Conservation (phyloP, 345 rosid species). For the Cardiospermum halicacabum region DNA sequence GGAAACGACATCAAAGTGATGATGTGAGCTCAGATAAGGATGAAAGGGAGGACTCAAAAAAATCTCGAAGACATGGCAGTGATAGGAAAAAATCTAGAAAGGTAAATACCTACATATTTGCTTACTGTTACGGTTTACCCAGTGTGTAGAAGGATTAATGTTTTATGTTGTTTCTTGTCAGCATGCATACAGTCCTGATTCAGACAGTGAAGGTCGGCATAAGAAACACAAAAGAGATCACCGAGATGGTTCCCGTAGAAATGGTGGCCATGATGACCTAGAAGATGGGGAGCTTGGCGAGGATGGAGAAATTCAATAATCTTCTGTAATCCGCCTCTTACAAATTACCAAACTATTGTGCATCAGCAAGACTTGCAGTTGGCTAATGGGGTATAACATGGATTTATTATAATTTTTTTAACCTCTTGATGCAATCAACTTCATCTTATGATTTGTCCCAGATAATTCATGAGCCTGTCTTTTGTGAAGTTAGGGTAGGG, state of each 20-base stretch:
- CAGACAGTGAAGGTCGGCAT: slow-evolving; percentile 73
- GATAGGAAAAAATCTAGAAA: slow-evolving; percentile 91
- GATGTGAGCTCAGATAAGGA: slow-evolving; percentile 82
- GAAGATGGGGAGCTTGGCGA: slow-evolving; percentile 97
- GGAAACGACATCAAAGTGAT: slow-evolving; percentile 76
- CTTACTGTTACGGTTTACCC: not conserved
- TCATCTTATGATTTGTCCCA: not conserved
- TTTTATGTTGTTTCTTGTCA: slow-evolving; percentile 27
- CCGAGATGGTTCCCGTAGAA: slow-evolving; percentile 59
- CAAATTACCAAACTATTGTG: slow-evolving; percentile 6
- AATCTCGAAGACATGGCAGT: slow-evolving; percentile 71
- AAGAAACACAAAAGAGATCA: slow-evolving; percentile 77
- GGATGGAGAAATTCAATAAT: slow-evolving; percentile 76
- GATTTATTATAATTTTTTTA: not conserved
- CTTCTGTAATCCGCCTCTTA: not conserved
- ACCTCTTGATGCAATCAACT: not conserved
- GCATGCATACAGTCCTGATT: slow-evolving; percentile 77
- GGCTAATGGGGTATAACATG: not conserved
- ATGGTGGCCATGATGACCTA: slow-evolving; percentile 66
- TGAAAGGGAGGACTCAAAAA: slow-evolving; percentile 69
- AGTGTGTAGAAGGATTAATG: not conserved
- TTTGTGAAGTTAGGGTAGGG: not conserved
- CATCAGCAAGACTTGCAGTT: slow-evolving; percentile 9
- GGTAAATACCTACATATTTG: slow-evolving; percentile 36
- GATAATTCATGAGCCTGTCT: not conserved